A percentile compares a stretch with the other conserved stretches of the same genome.
phyloP scores from a whole-genome alignment of 2,329 filamentous ascomycete species.

The Endocalyx cinctus region DNA sequence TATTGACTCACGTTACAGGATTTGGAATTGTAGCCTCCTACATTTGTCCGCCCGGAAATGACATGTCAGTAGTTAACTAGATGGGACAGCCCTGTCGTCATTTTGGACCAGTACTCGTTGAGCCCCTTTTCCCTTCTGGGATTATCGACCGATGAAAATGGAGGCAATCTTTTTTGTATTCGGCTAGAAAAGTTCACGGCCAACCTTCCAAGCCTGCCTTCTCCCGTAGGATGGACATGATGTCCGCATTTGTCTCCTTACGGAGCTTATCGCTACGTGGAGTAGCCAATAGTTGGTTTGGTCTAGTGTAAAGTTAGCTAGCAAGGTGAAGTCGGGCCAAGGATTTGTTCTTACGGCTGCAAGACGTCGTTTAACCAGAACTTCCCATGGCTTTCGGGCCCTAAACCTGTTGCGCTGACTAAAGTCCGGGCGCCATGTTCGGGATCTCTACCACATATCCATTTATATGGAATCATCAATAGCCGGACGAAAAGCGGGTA shows the following conservation, averaged over 20 bases:
- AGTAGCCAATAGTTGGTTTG: slow-evolving; percentile 5
- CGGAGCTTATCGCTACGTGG: slow-evolving; percentile 1
- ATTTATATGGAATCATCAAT: slow-evolving; percentile 3
- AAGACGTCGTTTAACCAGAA: slow-evolving; percentile 7
- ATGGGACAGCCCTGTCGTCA: no score
- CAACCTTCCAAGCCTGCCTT: slow-evolving; percentile 1
- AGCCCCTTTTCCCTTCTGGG: no score
- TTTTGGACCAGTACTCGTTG: no score
- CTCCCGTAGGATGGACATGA: slow-evolving; percentile 3
- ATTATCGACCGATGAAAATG: no score
- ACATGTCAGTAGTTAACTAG: no score
- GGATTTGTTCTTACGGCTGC: slow-evolving; percentile 3
- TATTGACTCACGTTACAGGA: no score
- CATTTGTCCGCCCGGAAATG: no score
- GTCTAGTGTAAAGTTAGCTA: neutral
- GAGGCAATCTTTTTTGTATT: no score
- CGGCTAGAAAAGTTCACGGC: no score
- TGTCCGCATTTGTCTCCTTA: slow-evolving; percentile 4
- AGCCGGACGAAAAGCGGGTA: slow-evolving; percentile 1
- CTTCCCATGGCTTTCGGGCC: slow-evolving; percentile 7
- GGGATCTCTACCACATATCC: slow-evolving; percentile 6
- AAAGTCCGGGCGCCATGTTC: slow-evolving; percentile 7
- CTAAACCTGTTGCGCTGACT: slow-evolving; percentile 6
- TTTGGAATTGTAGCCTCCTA: no score
- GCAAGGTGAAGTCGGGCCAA: neutral